Evolutionary conservation across 805 yeast species (phyloP).

Genomic region (Hanseniaspora jakobsenii): DNA sequence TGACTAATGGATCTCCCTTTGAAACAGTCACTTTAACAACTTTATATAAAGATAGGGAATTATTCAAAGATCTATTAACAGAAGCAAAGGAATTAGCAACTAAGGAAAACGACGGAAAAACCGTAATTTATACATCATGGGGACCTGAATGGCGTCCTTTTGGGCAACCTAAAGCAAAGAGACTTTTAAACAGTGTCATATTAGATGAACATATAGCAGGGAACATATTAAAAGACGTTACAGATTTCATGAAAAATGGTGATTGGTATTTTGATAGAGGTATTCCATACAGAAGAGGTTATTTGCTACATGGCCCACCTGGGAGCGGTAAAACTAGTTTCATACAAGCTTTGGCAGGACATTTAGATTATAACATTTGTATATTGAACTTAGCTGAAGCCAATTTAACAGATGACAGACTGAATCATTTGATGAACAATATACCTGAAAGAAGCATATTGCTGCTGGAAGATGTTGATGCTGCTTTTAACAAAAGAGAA

Average conservation of each 20-base stretch:
- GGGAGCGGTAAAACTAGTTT: constrained; percentile 95
- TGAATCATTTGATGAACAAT: constrained; percentile 92
- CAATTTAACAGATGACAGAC: constrained; percentile 84
- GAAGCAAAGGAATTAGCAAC: constrained; percentile 83
- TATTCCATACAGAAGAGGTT: constrained; percentile 95
- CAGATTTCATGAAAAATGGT: constrained; percentile 67
- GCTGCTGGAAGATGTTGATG: constrained; percentile 85
- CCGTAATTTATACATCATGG: constrained; percentile 87
- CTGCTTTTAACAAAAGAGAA: constrained; percentile 77
- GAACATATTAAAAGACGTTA: constrained; percentile 53
- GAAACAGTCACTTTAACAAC: constrained; percentile 94
- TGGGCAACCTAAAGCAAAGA: constrained; percentile 85
- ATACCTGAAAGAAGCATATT: constrained; percentile 81
- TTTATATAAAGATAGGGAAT: constrained; percentile 60
- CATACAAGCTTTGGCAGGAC: constrained; percentile 94
- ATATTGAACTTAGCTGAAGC: constrained; percentile 81
- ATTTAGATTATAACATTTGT: constrained; percentile 88
- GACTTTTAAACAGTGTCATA: constrained; percentile 74
- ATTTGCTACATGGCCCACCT: constrained; percentile 89
- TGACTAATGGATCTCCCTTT: constrained; percentile 85
- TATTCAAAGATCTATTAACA: constrained; percentile 56
- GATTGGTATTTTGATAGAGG: constrained; percentile 92
- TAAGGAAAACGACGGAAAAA: constrained; percentile 76
- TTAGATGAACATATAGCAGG: constrained; percentile 67
- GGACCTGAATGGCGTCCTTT: constrained; percentile 99